Base-by-base conservation (phyloP, 2,329 filamentous ascomycete genomes). In the Aspergillus sp. region DNA sequence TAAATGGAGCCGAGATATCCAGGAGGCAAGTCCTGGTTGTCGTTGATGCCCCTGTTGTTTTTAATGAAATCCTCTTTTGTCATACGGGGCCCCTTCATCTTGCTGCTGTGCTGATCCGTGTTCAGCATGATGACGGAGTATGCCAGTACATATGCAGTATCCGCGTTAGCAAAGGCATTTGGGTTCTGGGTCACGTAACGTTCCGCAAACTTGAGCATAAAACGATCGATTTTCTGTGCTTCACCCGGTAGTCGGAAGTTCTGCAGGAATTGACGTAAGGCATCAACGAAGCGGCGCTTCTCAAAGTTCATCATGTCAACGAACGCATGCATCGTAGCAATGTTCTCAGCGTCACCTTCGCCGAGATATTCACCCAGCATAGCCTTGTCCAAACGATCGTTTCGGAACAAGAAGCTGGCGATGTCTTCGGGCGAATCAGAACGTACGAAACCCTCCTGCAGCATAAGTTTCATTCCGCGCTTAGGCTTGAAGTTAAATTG, bases 401-500 rank as follows among this genome's bases (percentile, higher is more conserved):
- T 91, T 30, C 76, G 78, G 6, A 91, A 65, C 19, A 98, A 71
- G 63, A 98, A 98, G 12, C 69, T 75, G 10, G 90, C 93, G 59
- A 98, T 88, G 54, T 95, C 88, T 48, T 84, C 75, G 0, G 93
- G 85, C 5, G 75, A 79, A 45, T 90, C 80, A 46, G 85, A 91
- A 1, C 79, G 70, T 49, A 98, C 95, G 64, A 98, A 96, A 0
- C 88, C 88, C 52, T 94, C 86, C 28, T 86, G 78, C 8, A 97
- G 63, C 12, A 98, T 70, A 10, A 85, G 71, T 63, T 95, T 95
- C 61, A 98, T 80, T 4, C 93, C 94, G 49, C 86, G 82, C 68
- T 98, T 98, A 0, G 94, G 89, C 66, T 98, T 98, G 74, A 91
- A 96, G 65, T 98, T 98, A 76, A 98, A 98, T 52, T 88, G 85